Evolutionary conservation across 495 filamentous ascomycete genomes (phyloP), one percentile per base, ranked within the genome.

Genomic region (Penicillium daleae): DNA sequence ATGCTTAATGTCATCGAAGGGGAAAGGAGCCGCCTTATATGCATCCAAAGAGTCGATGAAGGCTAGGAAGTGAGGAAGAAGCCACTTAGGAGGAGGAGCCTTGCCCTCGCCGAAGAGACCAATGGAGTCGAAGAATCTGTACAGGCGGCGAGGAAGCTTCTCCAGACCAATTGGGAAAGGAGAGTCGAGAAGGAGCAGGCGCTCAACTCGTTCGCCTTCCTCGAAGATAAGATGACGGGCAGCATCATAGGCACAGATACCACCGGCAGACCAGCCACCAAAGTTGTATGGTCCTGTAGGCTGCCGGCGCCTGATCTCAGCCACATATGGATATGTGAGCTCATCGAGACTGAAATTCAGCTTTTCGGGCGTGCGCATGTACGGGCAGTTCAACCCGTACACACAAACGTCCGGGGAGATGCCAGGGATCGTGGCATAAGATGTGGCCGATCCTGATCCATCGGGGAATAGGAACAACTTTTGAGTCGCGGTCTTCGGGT

Each of bases 231-330:
- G 80, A 63, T 92, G 88, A 57, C 86, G 86, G 31, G 87, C 86
- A 24, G 91, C 89, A 69, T 96, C 92, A 70, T 91, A 97, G 26
- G 92, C 92, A 64, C 93, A 88, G 35, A 95, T 91, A 44, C 93
- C 93, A 54, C 93, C 93, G 9, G 92, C 92, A 22, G 89, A 92
- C 93, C 93, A 97, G 17, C 83, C 89, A 55, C 86, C 86, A 40
- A 89, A 74, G 67, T 83, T 79, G 73, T 89, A 89, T 5, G 87
- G 87, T 1, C 92, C 92, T 48, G 87, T 83, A 0, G 93, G 86
- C 76, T 92, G 82, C 33, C 90, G 87, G 61, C 91, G 86, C 10
- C 86, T 88, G 60, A 91, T 89, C 66, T 89, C 82, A 26, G 84
- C 82, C 13, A 89, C 76, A 63, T 86, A 88, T n/a, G 82, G 76